Base-by-base conservation (phyloP, 495 filamentous ascomycete species). In the Aspergillus conjunctus region DNA sequence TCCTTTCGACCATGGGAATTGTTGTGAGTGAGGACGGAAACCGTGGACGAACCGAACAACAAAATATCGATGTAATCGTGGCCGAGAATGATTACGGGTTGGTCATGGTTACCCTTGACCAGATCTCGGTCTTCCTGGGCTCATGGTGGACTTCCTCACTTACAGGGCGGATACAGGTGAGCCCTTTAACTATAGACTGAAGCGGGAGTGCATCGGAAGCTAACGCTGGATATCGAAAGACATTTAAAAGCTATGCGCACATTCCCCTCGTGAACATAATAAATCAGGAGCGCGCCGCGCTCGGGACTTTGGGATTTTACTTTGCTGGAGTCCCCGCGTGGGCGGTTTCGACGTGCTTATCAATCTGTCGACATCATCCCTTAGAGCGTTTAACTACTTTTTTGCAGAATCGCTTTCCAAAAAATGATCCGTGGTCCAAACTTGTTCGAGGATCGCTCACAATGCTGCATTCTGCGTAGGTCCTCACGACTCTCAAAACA, bases 1-100 rank as follows among this genome's bases (percentile, higher is more conserved):
- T 85, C 10, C 73, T 83, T n/a, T 78, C 80, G 12, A 83, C 79
- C 2, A 81, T 83, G 73, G 81, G 82, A 4, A 73, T 82, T 20
- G 81, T 82, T 48, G 78, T 78, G 55, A 78, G 75, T 37, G 77
- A 79, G 62, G 75, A 78, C 54, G 68, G 73, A 43, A 74, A 68
- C 30, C 64, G 64, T 52, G 66, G 63, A 7, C 68, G 67, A 17
- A 72, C 68, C 55, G 77, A 81, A 55, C 73, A 78, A 61, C 68
- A 78, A 50, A 75, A 71, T 53, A 66, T 81, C 49, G 69, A 77
- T 21, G 66, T 72, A 41, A 73, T 81, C 46, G 73, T 73, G 30
- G 67, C 75, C 17, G 81, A 83, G 58, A 83, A 80, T 66, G 79
- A 81, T 43, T 76, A 78, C 55, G 80, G 80, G n/a, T 59, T 83